Evolutionary conservation across 2,329 filamentous ascomycete species (phyloP), one percentile per base, ranked within the genome.

Genomic region (Xylariaceae sp.): DNA sequence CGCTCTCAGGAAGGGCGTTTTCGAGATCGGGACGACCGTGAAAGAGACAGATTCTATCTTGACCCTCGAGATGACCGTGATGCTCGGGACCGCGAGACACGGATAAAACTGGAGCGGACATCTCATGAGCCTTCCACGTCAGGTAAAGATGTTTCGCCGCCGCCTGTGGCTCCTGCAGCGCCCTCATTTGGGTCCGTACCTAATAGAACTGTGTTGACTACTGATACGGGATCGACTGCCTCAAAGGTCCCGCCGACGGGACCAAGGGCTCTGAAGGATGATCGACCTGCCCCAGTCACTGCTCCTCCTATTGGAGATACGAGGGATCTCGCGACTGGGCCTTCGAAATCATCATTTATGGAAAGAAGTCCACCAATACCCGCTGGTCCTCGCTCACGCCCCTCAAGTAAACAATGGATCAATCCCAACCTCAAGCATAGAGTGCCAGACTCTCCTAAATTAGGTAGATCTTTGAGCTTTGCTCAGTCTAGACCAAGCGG

Each of bases 1-100:
- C 79, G 85, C 59, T 87, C 85, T 59, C 81, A 85, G 64, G 83
- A 85, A 64, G 81, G 83, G 54, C 80, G 80, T 35, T 82, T 79
- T 26, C 75, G 80, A 46, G 80, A 83, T 5, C 73, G 68, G 51
- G 73, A 75, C 35, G 71, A 74, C 44, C 71, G 71, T 35, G 71
- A 74, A 43, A 66, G 66, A 46, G 69, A 73, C 19, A 67, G 73
- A 54, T 45, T 45, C 26, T 69, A 68, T 42, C 60, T 68, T 26
- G 73, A 74, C 30, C 52, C 67, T 56, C 72, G 79, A 48, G 79
- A 83, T 57, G 79, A 82, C 8, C 78, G 80, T 40, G 79, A 82
- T 50, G 42, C 56, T 26, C 66, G 68, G 35, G 67, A 69, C 31
- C 68, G 67, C 35, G 67, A 69, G 29, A 59, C 57, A 39, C 76